phyloP scores from a whole-genome alignment of 2,329 filamentous ascomycete species.

The Botrytis hyacinthi region DNA sequence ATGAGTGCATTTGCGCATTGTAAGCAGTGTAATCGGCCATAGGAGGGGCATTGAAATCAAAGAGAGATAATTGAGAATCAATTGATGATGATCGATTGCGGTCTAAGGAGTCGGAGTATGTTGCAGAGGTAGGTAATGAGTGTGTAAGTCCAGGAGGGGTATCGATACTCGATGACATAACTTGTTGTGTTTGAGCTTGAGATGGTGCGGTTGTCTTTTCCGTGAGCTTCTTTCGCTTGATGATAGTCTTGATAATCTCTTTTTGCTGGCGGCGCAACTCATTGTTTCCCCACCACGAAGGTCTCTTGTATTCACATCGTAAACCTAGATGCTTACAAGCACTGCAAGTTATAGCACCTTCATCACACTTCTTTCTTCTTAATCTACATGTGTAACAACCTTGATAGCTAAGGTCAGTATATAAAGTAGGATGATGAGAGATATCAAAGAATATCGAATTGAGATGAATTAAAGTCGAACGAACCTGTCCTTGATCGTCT shows the following conservation, averaged over 20 bases:
- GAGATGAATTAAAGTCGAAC: constrained; percentile 43
- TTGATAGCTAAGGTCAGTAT: constrained; percentile 38
- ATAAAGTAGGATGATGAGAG: constrained; percentile 47
- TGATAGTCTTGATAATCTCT: constrained; percentile 93
- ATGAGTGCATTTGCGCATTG: constrained; percentile 57
- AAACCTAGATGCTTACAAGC: constrained; percentile 72
- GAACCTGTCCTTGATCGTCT: constrained; percentile 90
- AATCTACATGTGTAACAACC: constrained; percentile 69
- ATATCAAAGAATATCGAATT: constrained; percentile 48
- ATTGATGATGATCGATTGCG: constrained; percentile 74
- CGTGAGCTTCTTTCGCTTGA: constrained; percentile 92
- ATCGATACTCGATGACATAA: constrained; percentile 49
- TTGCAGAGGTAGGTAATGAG: constrained; percentile 77
- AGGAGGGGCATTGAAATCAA: constrained; percentile 66
- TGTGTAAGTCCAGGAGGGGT: constrained; percentile 78
- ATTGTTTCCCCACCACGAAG: constrained; percentile 95
- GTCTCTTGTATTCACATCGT: constrained; percentile 92
- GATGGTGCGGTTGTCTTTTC: constrained; percentile 68
- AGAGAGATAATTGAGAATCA: constrained; percentile 73
- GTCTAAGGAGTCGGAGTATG: constrained; percentile 71
- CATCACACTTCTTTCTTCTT: constrained; percentile 68
- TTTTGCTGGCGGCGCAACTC: constrained; percentile 84
- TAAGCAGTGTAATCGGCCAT: constrained; percentile 59
- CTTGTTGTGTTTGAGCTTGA: constrained; percentile 49
- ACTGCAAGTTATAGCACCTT: constrained; percentile 60